Base-by-base conservation (phyloP, 2,329 filamentous ascomycete genomes). In the Pestalotiopsis sp. region DNA sequence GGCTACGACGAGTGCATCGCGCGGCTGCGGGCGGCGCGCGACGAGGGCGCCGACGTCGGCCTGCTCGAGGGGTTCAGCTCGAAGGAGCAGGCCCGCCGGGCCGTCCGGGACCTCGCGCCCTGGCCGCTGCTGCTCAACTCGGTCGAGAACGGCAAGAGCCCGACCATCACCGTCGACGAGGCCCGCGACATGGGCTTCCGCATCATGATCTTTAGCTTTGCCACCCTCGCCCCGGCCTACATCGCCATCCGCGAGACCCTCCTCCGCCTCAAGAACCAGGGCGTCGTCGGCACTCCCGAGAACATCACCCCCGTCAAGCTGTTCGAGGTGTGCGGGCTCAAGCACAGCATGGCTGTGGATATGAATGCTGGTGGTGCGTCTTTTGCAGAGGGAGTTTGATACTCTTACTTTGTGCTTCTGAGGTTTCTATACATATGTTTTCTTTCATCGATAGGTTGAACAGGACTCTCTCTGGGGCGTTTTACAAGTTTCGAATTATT, bases 61-160 rank as follows among this genome's bases (percentile, higher is more conserved):
- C 86, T 91, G 68, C 81, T 90, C 3, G 89, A 91, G 72, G 89
- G 87, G 4, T 81, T 90, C 67, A 81, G 79, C 2, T 82, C 78
- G 1, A 79, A 80, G 14, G 85, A 86, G 48, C 80, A 90, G 72
- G 86, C 83, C 1, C 75, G 78, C 20, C 75, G 78, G 63, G 80
- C 82, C 1, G 83, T 84, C n/a, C 72, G 78, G 22, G 81, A 84
- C 6, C 76, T 89, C 1, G 81, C 81, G 2, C 83, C 83, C 0
- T 82, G 72, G 81, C 86, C 79, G 71, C 80, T 88, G 48, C 76
- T 89, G 30, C 80, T 88, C 64, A 90, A 90, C 72, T 86, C 85
- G 70, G 88, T 90, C 0, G 83, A 85, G 68, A 83, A 84, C 30
- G 87, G 87, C 1, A 82, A 83, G 26, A 87, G 85, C 26, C 88